These are phyloP conservation scores for Quillaja saponaria DNA, from an alignment of 306 rosid species.

Conservation along the genomic window DNA sequence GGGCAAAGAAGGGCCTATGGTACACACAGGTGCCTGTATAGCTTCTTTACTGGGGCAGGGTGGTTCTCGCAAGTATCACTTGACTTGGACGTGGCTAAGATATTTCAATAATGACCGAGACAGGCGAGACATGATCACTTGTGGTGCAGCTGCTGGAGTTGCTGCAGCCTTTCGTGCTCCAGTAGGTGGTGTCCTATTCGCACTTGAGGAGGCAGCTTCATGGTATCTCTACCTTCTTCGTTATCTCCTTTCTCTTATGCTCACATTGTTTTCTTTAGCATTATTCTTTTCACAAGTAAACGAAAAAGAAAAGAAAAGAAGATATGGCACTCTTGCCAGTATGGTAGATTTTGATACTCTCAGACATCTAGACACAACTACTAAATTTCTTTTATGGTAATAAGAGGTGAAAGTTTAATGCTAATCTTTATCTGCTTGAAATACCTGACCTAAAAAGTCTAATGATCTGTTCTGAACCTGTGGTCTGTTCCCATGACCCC, in stretches of 20 bases:
- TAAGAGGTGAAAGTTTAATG: not conserved
- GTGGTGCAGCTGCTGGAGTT: conserved; percentile 97
- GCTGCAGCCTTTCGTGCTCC: conserved; percentile 97
- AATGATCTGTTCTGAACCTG: no score
- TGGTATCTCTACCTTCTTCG: conserved; percentile 57
- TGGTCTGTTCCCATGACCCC: no score
- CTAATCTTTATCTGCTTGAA: conserved; percentile 14
- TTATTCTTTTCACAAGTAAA: no score
- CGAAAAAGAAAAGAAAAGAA: no score
- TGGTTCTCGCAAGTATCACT: conserved; percentile 74
- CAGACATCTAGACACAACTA: not conserved
- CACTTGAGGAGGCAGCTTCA: conserved; percentile 96
- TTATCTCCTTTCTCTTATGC: not conserved
- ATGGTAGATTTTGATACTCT: not conserved
- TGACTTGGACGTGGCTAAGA: conserved; percentile 77
- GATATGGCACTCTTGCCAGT: no score
- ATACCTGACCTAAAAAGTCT: not conserved
- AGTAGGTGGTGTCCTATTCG: conserved; percentile 93
- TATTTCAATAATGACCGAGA: conserved; percentile 86
- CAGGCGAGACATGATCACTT: conserved; percentile 89
- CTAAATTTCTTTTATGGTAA: conserved; percentile 9
- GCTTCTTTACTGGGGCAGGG: conserved; percentile 87
- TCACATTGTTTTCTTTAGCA: not conserved
- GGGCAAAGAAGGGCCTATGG: conserved; percentile 99
- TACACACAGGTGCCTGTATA: conserved; percentile 93